Base-by-base conservation (phyloP, 2,329 filamentous ascomycete species). In the Fusarium beomiforme region DNA sequence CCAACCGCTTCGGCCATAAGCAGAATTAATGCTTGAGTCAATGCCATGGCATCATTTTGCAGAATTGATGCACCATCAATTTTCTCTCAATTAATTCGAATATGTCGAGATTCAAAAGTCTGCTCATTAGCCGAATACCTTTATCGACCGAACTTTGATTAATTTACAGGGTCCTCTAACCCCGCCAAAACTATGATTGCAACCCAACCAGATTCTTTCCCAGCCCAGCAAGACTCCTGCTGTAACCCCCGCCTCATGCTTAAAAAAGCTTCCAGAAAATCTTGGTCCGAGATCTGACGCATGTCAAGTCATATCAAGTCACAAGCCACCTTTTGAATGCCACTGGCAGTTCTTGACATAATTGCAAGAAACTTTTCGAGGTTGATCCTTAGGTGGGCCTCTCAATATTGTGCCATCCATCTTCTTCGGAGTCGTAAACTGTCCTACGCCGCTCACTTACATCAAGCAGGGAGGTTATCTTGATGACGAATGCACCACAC, bases 241-340 rank as follows among this genome's bases (percentile, higher is more conserved):
- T 49, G 43, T 47, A 34, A 34, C 51, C 53, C 64, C 60, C 58
- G 24, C 54, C 33, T 43, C 36, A 44, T 43, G 26, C 62, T n/a
- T 59, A 59, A 58, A 56, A 57, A 49, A 23, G 29, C 56, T 57
- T 71, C 66, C 43, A 59, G 53, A 64, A 67, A 64, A 61, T 37
- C 43, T 57, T 57, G 54, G 39, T 23, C 53, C 6, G 13, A 29
- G 24, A 44, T 54, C 46, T 46, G 60, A 42, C 24, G 29, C 55
- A 60, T 50, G 23, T n/a, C 49, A 36, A 14, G 46, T 21, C 37
- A 39, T 21, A 19, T 39, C 37, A 21, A 39, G 37, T 21, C 37
- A 21, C 42, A 42, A 49, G 34, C 43, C 34, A 47, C 39, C 23
- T 12, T 23, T 33, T 13, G n/a, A 33, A 24, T 37, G 33, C 36